Evolutionary conservation across 2,329 filamentous ascomycete species (phyloP), one percentile per base, ranked within the genome.

Genomic region (Fusarium siculi): DNA sequence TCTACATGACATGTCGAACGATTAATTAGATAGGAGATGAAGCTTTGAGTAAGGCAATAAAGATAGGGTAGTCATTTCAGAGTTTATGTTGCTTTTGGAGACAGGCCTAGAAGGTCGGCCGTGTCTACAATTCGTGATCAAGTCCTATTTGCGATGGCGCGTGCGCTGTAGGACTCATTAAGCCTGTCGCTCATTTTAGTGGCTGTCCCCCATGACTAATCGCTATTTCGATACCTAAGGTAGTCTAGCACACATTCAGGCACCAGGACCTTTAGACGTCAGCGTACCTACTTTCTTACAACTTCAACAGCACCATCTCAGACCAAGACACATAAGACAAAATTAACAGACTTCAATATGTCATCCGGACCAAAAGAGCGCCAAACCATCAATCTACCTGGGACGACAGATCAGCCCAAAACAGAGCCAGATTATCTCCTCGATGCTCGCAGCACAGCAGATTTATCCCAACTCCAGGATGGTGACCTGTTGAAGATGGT

Each of bases 401-500:
- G 34, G 1, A 44, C 66, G 0, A 54, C 28, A n/a, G 67, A 71
- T 11, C 36, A 58, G 3, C 40, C 40, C 4, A 32, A 9, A 10
- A 37, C 32, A 16, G 44, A 42, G 5, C 44, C 58, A 10, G 21
- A 25, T 47, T 64, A 55, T n/a, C 7, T 15, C 1, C 30, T 69
- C 12, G 65, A 73, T 4, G 43, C 62, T 16, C 23, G 25, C 30
- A 54, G 34, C 52, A 43, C 42, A 14, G 25, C 8, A 3, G 43
- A 12, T 32, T 44, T 73, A 3, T 6, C 23, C 2, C 25, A 63
- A 14, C n/a, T 72, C 12, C 52, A 73, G 30, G 18, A 60, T 0
- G 68, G 68, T 3, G 70, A 73, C 25, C 43, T 73, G 1, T 23
- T 73, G 32, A 57, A 30, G 37, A 37, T 72, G n/a, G 70, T 73